phyloP scores from a whole-genome alignment of 257 asterid genomes.

The Nicotiana noctiflora region DNA sequence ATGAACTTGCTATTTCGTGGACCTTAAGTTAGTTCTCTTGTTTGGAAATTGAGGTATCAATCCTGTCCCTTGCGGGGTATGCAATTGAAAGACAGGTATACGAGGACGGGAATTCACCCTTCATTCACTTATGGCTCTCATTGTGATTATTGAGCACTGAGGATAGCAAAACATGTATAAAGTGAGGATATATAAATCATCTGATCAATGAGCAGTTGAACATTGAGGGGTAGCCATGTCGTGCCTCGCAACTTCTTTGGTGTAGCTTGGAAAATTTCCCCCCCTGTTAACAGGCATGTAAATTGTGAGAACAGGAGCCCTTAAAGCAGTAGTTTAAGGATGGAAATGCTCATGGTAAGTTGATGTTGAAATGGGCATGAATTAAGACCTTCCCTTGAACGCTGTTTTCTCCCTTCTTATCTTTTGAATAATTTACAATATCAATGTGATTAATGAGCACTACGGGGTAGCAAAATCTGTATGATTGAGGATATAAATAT shows the following conservation, averaged over 20 bases:
- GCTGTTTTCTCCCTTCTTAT: not conserved
- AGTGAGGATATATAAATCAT: too few relatives aligned
- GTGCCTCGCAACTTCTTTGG: not conserved
- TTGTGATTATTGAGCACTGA: too few relatives aligned
- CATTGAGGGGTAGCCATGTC: not conserved
- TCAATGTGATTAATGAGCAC: not conserved
- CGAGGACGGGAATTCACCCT: not conserved
- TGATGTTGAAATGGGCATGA: not conserved
- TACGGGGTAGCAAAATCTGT: not conserved
- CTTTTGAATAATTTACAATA: not conserved
- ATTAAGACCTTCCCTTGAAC: not conserved
- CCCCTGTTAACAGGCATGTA: not conserved
- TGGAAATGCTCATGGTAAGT: not conserved
- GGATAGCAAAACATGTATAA: too few relatives aligned
- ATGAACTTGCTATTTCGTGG: not conserved
- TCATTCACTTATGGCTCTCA: not conserved
- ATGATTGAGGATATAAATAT: too few relatives aligned
- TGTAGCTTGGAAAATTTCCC: not conserved
- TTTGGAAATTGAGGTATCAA: conserved; percentile 2
- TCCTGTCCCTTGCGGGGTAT: not conserved
- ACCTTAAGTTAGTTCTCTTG: not conserved
- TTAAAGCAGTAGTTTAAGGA: not conserved
- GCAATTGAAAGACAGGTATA: not conserved
- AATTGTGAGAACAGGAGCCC: not conserved
- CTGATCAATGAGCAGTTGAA: too few relatives aligned